Evolutionary conservation across 2,329 filamentous ascomycete genomes (phyloP).

Genomic region (Epicoccum nigrum): DNA sequence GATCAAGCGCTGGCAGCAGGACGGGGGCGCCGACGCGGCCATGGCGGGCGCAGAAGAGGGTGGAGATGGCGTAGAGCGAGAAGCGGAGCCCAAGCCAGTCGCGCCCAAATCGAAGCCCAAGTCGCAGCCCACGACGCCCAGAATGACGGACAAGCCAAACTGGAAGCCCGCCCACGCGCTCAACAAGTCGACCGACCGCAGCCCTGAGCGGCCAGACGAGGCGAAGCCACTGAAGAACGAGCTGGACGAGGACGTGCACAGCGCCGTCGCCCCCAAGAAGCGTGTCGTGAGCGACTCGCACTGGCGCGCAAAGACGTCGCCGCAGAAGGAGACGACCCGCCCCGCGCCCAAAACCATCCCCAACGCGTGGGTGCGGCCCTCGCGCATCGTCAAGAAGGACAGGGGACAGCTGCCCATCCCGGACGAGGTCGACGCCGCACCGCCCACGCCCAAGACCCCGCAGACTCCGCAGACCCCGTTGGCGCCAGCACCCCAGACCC

Average conservation of each 20-base stretch:
- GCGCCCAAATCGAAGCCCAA: constrained; percentile 10
- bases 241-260: constrained; percentile 53
- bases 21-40: constrained; percentile 66
- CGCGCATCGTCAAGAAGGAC: constrained; percentile 35
- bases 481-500: no score
- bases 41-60: constrained; percentile 15
- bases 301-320: constrained; percentile 68
- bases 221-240: constrained; percentile 49
- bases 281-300: constrained; percentile 91
- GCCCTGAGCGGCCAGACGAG: constrained; percentile 38
- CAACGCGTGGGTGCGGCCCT: constrained; percentile 48
- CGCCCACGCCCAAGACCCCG: constrained; percentile 15
- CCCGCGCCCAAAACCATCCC: constrained; percentile 44
- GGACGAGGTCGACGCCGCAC: constrained; percentile 17
- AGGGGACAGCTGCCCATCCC: constrained; percentile 16
- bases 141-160: constrained; percentile 36
- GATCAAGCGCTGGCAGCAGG: constrained; percentile 83
- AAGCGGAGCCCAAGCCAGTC: constrained; percentile 3
- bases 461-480: constrained; percentile 21
- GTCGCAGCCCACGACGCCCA: constrained; percentile 33
- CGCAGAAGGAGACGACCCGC: constrained; percentile 41
- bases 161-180: constrained; percentile 36
- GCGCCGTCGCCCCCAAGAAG: constrained; percentile 77
- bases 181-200: constrained; percentile 31
- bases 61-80: background rate